Conservation (phyloP, 768 basidiomycete species). For the Macrocybe gigantea region DNA sequence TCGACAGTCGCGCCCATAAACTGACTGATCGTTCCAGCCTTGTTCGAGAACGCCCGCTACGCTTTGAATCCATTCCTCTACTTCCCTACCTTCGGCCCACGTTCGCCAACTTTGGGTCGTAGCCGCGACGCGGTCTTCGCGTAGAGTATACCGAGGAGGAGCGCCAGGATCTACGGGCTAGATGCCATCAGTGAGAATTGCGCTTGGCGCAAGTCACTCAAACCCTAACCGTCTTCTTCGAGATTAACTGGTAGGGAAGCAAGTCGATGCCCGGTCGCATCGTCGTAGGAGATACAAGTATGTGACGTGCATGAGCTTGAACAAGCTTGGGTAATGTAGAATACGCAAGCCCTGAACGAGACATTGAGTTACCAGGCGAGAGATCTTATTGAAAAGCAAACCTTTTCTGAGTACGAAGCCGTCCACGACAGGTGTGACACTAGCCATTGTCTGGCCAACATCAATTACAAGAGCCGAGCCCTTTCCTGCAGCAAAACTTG, state of each 20-base stretch:
- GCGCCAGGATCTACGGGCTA: conserved; percentile 71
- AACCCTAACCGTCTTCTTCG: conserved; percentile 61
- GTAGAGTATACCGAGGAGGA: conserved; percentile 60
- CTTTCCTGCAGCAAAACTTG: conserved; percentile 92
- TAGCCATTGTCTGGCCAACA: conserved; percentile 83
- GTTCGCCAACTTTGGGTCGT: conserved; percentile 79
- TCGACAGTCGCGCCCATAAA: not conserved
- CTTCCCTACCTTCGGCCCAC: conserved; percentile 77
- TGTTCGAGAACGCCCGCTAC: conserved; percentile 82
- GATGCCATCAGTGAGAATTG: conserved; percentile 4
- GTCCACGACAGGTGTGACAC: conserved; percentile 93
- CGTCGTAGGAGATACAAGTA: conserved; percentile 44
- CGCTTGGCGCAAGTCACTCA: not conserved
- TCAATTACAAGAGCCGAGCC: conserved; percentile 97
- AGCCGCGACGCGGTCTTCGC: conserved; percentile 64
- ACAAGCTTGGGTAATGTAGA: conserved; percentile 78
- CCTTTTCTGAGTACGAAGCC: conserved; percentile 98
- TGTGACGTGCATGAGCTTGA: conserved; percentile 69
- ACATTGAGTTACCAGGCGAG: not conserved
- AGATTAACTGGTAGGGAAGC: conserved; percentile 83
- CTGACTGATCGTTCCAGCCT: conserved; percentile 87
- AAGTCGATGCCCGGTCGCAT: conserved; percentile 60
- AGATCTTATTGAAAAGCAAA: conserved; percentile 15
- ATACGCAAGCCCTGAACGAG: conserved; percentile 60
- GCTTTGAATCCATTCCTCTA: conserved; percentile 92